Evolutionary conservation across 2,329 filamentous ascomycete genomes (phyloP), one percentile per base, ranked within the genome.

Genomic region (Bisporella sp.): DNA sequence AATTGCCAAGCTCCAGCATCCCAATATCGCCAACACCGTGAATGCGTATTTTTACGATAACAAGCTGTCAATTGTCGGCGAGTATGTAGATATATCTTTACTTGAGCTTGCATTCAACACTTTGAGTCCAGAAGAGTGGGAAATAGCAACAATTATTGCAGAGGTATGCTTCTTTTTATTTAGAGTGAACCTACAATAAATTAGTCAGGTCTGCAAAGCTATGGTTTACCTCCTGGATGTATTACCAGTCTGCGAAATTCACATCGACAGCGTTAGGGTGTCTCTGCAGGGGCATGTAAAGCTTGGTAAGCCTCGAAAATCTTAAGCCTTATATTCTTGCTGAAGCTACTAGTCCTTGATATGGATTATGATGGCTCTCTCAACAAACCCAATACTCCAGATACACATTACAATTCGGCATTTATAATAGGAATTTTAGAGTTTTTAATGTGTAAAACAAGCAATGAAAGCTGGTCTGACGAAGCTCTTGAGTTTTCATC

Each of bases 141-240:
- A 57, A 40, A 52, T 57, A 45, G 53, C 48, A 50, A 57, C 48
- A 1, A 55, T 57, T 51, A 48, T 57, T 48, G 35, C 45, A 50
- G 46, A 57, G 48, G 50, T 55, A 13, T 46, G 29, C 31, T 13
- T 52, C 29, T n/a, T 47, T 45, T 21, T 7, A n/a, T 31, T 7
- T 42, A 30, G 31, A 5, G 9, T 48, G 29, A 46, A 44, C 42
- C 13, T 13, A 40, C 4, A 49, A 42, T 55, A 28, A 32, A 49
- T 40, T 42, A 32, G 46, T 8, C 41, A 57, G 48, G 31, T 57
- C 37, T 51, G 55, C 28, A 57, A 55, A 50, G 55, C 45, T n/a
- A 55, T 57, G 48, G 45, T 39, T 48, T 57, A 57, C 45, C 46
- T 55, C 37, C 47, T 55, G 9, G 39, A 50, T 55, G 51, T 32